Evolutionary conservation across 1,139 yeast species (phyloP).

Genomic region (Lodderomyces beijingensis): DNA sequence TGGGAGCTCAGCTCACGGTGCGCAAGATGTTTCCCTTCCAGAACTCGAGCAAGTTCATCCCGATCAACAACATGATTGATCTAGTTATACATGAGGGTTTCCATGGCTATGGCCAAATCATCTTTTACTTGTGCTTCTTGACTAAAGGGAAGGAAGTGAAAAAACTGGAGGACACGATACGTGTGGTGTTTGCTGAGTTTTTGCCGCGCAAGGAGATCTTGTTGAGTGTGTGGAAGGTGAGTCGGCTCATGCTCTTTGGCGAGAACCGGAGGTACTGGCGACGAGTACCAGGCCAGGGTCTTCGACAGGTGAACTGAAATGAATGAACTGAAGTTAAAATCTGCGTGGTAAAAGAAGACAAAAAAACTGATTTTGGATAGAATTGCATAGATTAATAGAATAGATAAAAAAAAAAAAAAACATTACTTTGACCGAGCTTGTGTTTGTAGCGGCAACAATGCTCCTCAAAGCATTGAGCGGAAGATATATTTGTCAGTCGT

Average conservation of each 20-base stretch:
- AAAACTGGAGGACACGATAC: conserved; percentile 23
- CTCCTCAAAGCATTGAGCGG: too few relatives aligned
- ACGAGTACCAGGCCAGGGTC: conserved; percentile 44
- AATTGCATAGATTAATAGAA: too few relatives aligned
- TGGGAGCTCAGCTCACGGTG: conserved; percentile 33
- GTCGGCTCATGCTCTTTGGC: conserved; percentile 38
- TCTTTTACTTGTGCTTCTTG: conserved; percentile 56
- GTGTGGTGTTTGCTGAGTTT: conserved; percentile 48
- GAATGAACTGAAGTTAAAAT: neutral
- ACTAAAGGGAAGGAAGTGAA: conserved; percentile 27
- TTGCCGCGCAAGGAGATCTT: conserved; percentile 43
- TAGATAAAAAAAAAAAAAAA: conserved; percentile 1
- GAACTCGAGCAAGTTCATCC: conserved; percentile 37
- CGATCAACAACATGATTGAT: conserved; percentile 51
- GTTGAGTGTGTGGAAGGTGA: conserved; percentile 36
- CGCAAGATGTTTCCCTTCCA: conserved; percentile 27
- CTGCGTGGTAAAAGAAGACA: neutral
- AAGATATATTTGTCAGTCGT: too few relatives aligned
- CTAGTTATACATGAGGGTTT: conserved; percentile 68
- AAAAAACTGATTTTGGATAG: too few relatives aligned
- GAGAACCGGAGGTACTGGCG: conserved; percentile 34
- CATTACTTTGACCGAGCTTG: too few relatives aligned
- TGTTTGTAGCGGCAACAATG: too few relatives aligned
- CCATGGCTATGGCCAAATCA: conserved; percentile 54
- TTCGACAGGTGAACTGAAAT: conserved; percentile 14